Evolutionary conservation across 164 flowering plant species (phyloP), one percentile per base, ranked within the genome.

Genomic region (Berberis vulgaris): DNA sequence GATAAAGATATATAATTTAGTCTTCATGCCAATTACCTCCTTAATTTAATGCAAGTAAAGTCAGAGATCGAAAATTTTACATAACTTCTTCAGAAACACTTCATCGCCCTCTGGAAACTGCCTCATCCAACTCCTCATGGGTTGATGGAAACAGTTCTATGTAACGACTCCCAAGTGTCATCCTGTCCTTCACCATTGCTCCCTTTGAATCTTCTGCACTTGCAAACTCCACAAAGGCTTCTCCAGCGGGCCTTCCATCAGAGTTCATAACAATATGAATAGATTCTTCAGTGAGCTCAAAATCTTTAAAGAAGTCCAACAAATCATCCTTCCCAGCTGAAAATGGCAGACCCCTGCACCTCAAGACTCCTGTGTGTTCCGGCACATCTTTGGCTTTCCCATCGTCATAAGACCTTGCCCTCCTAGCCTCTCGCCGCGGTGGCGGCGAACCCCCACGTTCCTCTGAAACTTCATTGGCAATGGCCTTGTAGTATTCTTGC

Each of bases 341-440:
- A 73, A 73, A 93, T 40, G 98, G 98, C 75, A 93, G 71, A 52
- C 97, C 98, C 73, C 98, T 85, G 82, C 89, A 63, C 52, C 91
- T 73, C 73, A 92, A 71, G 1, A 92, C 78, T 43, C 96, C 96
- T 6, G 95, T 87, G 60, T 89, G 88, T 45, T 81, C 86, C 26
- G 77, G 77, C 1, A 77, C 73, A 45, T 86, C 97, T 66, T 84
- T 84, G 7, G 71, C 81, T 55, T 55, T 26, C 12, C 41, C 13
- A 62, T 84, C 89, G 66, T 86, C 94, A 66, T 64, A 66, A 8
- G 84, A 79, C 69, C 72, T 85, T 4, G 85, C 78, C 71, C 83
- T 79, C 10, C 79, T 69, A 49, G 39, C 50, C 59, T 69, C 73
- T 66, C 82, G 75, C 6, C 74, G 86, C 5, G 91, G 88, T 26